Percentiles rank a stretch among this genome's conserved stretches.
Conservation (phyloP, 306 rosid species). For the Vigna unguiculata region DNA sequence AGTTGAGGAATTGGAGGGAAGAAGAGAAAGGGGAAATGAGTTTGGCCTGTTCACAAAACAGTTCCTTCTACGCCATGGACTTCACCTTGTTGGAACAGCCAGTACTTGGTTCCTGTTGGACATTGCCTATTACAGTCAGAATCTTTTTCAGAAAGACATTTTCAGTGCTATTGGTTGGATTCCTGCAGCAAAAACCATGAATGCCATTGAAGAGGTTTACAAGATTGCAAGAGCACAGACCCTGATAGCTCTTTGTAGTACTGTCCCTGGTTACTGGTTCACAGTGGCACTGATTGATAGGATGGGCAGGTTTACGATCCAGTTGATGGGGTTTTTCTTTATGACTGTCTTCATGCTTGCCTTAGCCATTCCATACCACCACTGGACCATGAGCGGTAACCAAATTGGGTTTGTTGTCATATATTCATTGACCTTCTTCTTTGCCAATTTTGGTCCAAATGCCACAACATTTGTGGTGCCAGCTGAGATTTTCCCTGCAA, state of each 20-base stretch:
- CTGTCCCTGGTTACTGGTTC: conserved; percentile 93
- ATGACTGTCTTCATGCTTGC: conserved; percentile 95
- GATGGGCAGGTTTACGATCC: conserved; percentile 75
- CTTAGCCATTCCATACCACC: conserved; percentile 83
- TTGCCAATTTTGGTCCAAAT: conserved; percentile 89
- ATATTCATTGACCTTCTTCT: conserved; percentile 91
- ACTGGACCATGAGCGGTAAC: conserved; percentile 72
- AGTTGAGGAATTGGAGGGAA: conserved; percentile 17
- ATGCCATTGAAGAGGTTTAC: conserved; percentile 79
- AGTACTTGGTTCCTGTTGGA: conserved; percentile 86
- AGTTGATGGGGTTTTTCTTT: conserved; percentile 82
- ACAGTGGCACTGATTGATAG: conserved; percentile 77
- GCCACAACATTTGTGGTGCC: conserved; percentile 90
- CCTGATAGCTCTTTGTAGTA: conserved; percentile 86
- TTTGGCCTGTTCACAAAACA: conserved; percentile 68
- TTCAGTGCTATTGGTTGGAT: conserved; percentile 91
- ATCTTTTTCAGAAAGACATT: conserved; percentile 89
- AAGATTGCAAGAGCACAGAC: conserved; percentile 84
- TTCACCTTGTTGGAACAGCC: conserved; percentile 77
- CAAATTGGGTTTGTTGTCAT: conserved; percentile 77
- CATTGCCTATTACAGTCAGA: conserved; percentile 90
- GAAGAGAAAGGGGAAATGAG: conserved; percentile 44
- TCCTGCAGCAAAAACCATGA: conserved; percentile 72
- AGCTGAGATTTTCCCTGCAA: conserved; percentile 87
- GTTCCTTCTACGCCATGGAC: conserved; percentile 74